These are phyloP conservation scores for Phytophthora constricta DNA, from an alignment of 352 stramenopile genomes.

Conservation along the genomic window DNA sequence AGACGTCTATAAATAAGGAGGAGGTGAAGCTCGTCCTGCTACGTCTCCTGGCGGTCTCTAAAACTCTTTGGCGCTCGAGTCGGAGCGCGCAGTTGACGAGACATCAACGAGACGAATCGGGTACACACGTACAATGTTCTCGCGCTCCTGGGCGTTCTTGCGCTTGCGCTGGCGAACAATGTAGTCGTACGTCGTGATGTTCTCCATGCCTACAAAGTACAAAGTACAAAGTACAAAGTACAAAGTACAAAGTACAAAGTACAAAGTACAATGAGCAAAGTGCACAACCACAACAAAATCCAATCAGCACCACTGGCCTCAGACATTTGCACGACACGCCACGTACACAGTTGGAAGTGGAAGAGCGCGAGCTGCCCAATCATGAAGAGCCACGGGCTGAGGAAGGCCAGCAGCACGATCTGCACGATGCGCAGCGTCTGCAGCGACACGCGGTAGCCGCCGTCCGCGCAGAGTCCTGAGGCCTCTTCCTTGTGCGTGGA, in stretches of 20 bases:
- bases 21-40: conserved; percentile 18
- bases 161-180: conserved; percentile 86
- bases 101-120: conserved; percentile 38
- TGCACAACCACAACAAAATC: no score
- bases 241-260: background rate
- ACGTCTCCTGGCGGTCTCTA: conserved; percentile 5
- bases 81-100: conserved; percentile 23
- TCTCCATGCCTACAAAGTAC: conserved; percentile 59
- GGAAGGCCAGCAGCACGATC: conserved; percentile 65
- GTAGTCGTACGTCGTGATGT: conserved; percentile 90
- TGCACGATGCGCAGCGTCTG: conserved; percentile 69
- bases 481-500: conserved; percentile 44
- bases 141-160: conserved; percentile 65
- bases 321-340: background rate
- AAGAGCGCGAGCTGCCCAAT: conserved; percentile 84
- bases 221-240: conserved; percentile 4
- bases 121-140: conserved; percentile 79
- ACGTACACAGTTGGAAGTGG: conserved; percentile 86
- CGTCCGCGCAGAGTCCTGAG: conserved; percentile 60
- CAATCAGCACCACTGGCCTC: no score
- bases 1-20: conserved; percentile 36
- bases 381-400: conserved; percentile 78
- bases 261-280: no score
- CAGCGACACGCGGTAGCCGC: conserved; percentile 60
- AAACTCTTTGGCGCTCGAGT: conserved; percentile 19